phyloP scores from a whole-genome alignment of 768 basidiomycete genomes.

The Termitomyces sp. region DNA sequence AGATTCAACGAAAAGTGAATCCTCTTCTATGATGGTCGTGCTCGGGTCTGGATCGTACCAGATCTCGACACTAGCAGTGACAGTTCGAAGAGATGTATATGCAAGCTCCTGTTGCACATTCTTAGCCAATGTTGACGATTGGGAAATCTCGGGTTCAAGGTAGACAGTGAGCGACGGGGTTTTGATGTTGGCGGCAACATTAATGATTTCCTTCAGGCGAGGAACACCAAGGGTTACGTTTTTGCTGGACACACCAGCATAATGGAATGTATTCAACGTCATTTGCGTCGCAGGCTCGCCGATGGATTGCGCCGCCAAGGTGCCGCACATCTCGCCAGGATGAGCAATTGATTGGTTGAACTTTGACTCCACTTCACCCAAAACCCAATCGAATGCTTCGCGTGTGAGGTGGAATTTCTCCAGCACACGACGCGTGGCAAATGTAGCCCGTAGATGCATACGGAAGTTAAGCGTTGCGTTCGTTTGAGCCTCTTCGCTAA shows the following conservation, averaged over 20 bases:
- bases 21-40: constrained; percentile 94
- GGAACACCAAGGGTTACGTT: constrained; percentile 99
- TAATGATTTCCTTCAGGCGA: constrained; percentile 98
- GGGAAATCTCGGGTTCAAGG: constrained; percentile 66
- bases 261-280: constrained; percentile 99
- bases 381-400: constrained; percentile 97
- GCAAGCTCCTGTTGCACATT: constrained; percentile 90
- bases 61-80: constrained; percentile 94
- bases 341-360: constrained; percentile 92
- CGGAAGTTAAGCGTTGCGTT: constrained; percentile 91
- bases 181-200: constrained; percentile 97
- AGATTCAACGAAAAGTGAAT: constrained; percentile 91
- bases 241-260: constrained; percentile 99
- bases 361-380: constrained; percentile 93
- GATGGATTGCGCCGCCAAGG: constrained; percentile 95
- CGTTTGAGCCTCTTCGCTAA: constrained; percentile 74
- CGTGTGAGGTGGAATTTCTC: constrained; percentile 84
- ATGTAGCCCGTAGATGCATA: constrained; percentile 88
- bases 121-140: constrained; percentile 64
- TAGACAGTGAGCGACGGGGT: constrained; percentile 96
- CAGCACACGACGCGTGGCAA: constrained; percentile 82
- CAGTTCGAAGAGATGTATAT: constrained; percentile 88
- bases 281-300: constrained; percentile 99
- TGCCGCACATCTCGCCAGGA: constrained; percentile 99
- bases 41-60: constrained; percentile 95